Evolutionary conservation across 2,329 filamentous ascomycete species (phyloP), one percentile per base, ranked within the genome.

Genomic region (Annulohypoxylon truncatum): DNA sequence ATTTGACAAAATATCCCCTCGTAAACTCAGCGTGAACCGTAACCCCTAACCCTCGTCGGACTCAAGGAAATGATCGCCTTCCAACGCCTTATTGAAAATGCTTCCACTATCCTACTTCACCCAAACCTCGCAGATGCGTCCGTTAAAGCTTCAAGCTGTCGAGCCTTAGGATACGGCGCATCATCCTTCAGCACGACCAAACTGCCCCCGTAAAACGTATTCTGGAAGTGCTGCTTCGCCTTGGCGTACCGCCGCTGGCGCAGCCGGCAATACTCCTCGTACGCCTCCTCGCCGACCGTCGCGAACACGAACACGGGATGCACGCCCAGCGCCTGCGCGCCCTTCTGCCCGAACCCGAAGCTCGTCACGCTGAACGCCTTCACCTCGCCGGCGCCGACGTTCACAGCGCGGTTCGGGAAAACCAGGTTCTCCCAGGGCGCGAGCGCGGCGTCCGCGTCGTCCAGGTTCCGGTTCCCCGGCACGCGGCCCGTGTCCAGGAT

Each of bases 321-420:
- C 0, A 82, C 77, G 0, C 77, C 74, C 10, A 82, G 67, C 1
- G 72, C 77, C 53, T 80, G 73, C 0, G 74, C 80, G 4, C 80
- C 79, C 64, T 83, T 83, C 67, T 83, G 81, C 0, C 80, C 80
- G 62, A 83, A 83, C 0, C 81, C 81, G 55, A 83, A 83, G 1
- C 77, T 80, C 2, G 77, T 82, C 15, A 82, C 67, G 20, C 74
- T 75, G 52, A 79, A 78, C 1, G 80, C 80, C 31, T 78, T 79
- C 4, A 71, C 68, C 20, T 58, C 66, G 20, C 18, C 26, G 1
- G 63, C 66, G 20, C 18, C 26, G 1, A 65, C 61, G 0, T 18
- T 29, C 10, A 71, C 53, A 12, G 66, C 59, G 1, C 66, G 57
- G 9, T 57, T 56, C 9, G 78, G 79, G 52, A 77, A 81, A 0